Evolutionary conservation across 2,329 filamentous ascomycete species (phyloP).

Genomic region (Coniochaeta sp.): DNA sequence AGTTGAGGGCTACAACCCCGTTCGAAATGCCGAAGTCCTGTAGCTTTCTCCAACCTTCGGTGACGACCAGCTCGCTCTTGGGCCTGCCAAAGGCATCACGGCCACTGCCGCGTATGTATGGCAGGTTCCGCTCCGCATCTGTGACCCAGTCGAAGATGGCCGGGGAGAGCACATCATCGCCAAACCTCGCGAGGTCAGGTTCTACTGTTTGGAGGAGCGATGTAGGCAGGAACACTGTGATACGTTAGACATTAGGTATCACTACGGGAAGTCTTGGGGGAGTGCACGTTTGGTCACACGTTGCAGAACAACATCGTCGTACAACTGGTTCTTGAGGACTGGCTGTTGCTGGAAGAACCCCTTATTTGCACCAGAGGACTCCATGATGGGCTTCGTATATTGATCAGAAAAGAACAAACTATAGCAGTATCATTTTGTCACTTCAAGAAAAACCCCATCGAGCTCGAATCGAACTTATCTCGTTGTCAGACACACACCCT

Average conservation of each 20-base stretch:
- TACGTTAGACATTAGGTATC: constrained; percentile 2
- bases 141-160: constrained; percentile 50
- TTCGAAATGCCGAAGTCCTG: constrained; percentile 51
- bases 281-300: constrained; percentile 42
- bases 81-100: constrained; percentile 56
- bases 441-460: too few species aligned
- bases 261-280: neutral
- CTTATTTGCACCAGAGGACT: constrained; percentile 34
- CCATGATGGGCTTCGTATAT: constrained; percentile 22
- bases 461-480: too few species aligned
- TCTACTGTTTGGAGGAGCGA: constrained; percentile 29
- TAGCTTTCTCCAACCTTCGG: constrained; percentile 59
- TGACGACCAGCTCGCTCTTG: constrained; percentile 52
- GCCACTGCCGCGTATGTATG: constrained; percentile 48
- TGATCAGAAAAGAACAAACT: too few species aligned
- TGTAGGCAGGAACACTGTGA: constrained; percentile 40
- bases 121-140: constrained; percentile 59
- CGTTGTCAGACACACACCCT: too few species aligned
- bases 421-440: too few species aligned
- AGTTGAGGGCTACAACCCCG: constrained; percentile 54
- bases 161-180: constrained; percentile 44
- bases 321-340: constrained; percentile 47
- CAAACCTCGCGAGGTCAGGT: constrained; percentile 39
- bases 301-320: constrained; percentile 46
- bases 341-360: constrained; percentile 52